Evolutionary conservation across 176 grass and related monocot species (phyloP).

Genomic region (Rhynchospora tenuis): DNA sequence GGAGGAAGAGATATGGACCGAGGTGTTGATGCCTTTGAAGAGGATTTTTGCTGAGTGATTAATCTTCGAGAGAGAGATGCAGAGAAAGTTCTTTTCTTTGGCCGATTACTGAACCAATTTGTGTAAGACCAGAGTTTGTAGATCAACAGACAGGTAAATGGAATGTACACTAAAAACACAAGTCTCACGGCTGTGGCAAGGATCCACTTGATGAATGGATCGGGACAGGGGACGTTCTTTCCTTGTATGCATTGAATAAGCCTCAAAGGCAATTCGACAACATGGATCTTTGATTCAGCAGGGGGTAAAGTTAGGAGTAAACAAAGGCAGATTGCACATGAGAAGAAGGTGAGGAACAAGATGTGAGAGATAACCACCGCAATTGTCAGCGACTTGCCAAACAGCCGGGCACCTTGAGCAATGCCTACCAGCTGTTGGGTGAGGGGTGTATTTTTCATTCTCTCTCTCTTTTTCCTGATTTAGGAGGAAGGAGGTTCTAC

Average conservation of each 20-base stretch:
- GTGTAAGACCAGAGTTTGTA: constrained; percentile 11
- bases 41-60: not conserved
- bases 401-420: not conserved
- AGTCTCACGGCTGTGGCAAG: not conserved
- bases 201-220: not conserved
- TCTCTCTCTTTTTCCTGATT: not conserved
- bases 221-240: not conserved
- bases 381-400: constrained; percentile 6
- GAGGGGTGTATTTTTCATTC: not conserved
- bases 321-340: constrained; percentile 4
- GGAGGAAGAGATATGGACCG: not conserved
- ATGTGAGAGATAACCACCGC: constrained; percentile 8
- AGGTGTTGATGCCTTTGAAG: not conserved
- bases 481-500: constrained; percentile 3
- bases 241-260: not conserved
- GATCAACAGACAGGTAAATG: constrained; percentile 7
- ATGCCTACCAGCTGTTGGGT: not conserved
- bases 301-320: not conserved
- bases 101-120: constrained; percentile 2
- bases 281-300: not conserved
- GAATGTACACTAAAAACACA: not conserved
- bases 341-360: constrained; percentile 14
- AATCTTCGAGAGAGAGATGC: not conserved
- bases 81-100: constrained; percentile 5
- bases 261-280: not conserved